A percentile compares a stretch with the other conserved stretches of the same genome.
Evolutionary conservation across 75 land plant species (phyloP).

Genomic region (Adiantum capillusveneris): DNA sequence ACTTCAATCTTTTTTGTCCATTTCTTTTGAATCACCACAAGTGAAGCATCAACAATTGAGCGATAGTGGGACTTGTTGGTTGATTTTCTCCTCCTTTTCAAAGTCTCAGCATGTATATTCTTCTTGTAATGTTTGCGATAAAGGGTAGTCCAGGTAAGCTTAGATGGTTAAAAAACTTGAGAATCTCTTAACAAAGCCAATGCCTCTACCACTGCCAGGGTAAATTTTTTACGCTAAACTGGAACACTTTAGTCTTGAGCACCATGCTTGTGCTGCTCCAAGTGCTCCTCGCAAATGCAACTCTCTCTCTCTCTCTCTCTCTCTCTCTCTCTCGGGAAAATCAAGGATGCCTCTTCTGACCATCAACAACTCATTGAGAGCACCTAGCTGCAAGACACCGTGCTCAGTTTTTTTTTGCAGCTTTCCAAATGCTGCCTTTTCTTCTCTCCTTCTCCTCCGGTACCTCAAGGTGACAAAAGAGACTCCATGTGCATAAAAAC

Average conservation of each 20-base stretch:
- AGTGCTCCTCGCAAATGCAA: too few relatives aligned
- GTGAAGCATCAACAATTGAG: constrained; percentile 82
- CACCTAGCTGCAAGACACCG: constrained; percentile 45
- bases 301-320: too few relatives aligned
- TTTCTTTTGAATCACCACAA: constrained; percentile 85
- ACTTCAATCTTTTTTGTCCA: constrained; percentile 77
- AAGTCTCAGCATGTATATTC: constrained; percentile 62
- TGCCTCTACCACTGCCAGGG: too few relatives aligned
- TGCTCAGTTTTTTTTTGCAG: constrained; percentile 18
- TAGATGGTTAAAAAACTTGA: too few relatives aligned
- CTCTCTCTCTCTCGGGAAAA: constrained; percentile 86
- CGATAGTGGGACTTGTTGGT: constrained; percentile 67
- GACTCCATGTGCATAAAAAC: constrained; percentile 92
- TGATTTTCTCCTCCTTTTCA: constrained; percentile 65
- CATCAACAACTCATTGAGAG: constrained; percentile 60
- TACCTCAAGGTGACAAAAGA: constrained; percentile 52
- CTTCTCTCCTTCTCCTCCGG: constrained; percentile 6
- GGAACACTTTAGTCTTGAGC: too few relatives aligned
- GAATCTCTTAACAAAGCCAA: too few relatives aligned
- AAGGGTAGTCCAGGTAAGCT: constrained; percentile 69
- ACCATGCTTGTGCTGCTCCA: too few relatives aligned
- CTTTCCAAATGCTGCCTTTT: constrained; percentile 32
- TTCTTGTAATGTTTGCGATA: constrained; percentile 79
- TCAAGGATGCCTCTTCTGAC: constrained; percentile 78
- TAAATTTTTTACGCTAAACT: too few relatives aligned